phyloP scores from a whole-genome alignment of 108 stramenopile species.

The Nitzschia inconspicua region DNA sequence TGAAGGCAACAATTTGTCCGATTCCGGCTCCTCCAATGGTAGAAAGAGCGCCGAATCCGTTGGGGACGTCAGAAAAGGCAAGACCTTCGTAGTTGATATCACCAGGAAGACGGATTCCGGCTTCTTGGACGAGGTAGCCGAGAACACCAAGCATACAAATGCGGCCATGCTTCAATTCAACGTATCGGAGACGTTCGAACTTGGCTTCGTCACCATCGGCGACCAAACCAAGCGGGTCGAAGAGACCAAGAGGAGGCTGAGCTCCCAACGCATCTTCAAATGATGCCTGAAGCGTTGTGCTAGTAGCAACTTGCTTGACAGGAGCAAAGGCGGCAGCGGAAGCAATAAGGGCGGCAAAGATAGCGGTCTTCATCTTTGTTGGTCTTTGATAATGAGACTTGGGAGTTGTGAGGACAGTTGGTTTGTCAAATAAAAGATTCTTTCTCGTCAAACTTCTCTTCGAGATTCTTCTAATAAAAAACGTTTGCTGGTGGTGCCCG shows the following conservation, averaged over 20 bases:
- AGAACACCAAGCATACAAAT: conserved; percentile 74
- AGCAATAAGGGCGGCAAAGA: conserved; percentile 66
- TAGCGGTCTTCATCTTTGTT: conserved; percentile 46
- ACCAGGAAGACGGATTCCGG: conserved; percentile 80
- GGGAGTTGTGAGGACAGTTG: conserved; percentile 6
- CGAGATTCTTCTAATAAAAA: too few species aligned
- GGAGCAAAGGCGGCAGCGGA: conserved; percentile 78
- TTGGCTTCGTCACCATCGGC: conserved; percentile 46
- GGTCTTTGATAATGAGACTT: not conserved
- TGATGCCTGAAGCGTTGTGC: conserved; percentile 50
- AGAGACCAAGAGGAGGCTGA: conserved; percentile 60
- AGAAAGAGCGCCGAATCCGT: conserved; percentile 49
- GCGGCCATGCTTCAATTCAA: conserved; percentile 91
- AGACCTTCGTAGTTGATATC: conserved; percentile 51
- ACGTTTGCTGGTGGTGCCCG: too few species aligned
- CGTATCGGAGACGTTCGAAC: conserved; percentile 72
- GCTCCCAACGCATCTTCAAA: conserved; percentile 82
- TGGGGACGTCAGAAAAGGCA: conserved; percentile 35
- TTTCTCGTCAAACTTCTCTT: too few species aligned
- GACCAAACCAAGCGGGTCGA: conserved; percentile 61
- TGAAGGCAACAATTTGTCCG: conserved; percentile 59
- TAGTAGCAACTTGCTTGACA: conserved; percentile 19
- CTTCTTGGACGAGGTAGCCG: conserved; percentile 63
- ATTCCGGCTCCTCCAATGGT: conserved; percentile 46
- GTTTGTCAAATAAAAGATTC: too few species aligned